These are phyloP conservation scores for Phoma herbarum DNA, from an alignment of 2,329 filamentous ascomycete species.

Conservation along the genomic window DNA sequence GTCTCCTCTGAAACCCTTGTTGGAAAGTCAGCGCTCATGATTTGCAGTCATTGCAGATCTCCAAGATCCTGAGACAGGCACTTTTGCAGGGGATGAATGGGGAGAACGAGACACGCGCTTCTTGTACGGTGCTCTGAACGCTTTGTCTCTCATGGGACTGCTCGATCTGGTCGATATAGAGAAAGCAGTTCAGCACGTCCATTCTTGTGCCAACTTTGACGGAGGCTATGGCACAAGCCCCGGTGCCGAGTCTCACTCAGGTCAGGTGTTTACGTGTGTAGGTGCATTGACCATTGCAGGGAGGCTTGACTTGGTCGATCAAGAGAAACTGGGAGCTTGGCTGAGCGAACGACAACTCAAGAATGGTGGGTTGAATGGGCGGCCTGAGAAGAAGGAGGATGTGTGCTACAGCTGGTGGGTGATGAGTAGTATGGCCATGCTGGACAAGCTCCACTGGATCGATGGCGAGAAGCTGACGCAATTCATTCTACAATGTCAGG, in stretches of 20 bases:
- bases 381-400: slow-evolving; percentile 94
- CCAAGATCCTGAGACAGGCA: slow-evolving; percentile 82
- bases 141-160: slow-evolving; percentile 81
- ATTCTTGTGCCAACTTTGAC: slow-evolving; percentile 89
- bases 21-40: slow-evolving; percentile 33
- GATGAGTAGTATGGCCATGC: slow-evolving; percentile 87
- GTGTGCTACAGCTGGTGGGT: slow-evolving; percentile 99
- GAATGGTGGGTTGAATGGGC: slow-evolving; percentile 88
- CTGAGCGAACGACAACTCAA: slow-evolving; percentile 90
- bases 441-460: slow-evolving; percentile 90
- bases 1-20: slow-evolving; percentile 48
- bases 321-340: slow-evolving; percentile 85
- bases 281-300: slow-evolving; percentile 85
- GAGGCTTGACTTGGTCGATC: slow-evolving; percentile 81
- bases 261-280: slow-evolving; percentile 94
- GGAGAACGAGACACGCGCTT: slow-evolving; percentile 96
- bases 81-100: slow-evolving; percentile 95
- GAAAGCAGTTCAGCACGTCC: slow-evolving; percentile 80
- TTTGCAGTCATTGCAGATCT: slow-evolving; percentile 76
- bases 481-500: slow-evolving; percentile 89
- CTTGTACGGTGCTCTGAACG: slow-evolving; percentile 88
- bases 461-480: slow-evolving; percentile 78
- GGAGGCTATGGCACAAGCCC: slow-evolving; percentile 91
- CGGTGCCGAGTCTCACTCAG: slow-evolving; percentile 91
- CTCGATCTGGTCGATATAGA: slow-evolving; percentile 78